Evolutionary conservation across 495 filamentous ascomycete species (phyloP), one percentile per base, ranked within the genome.

Genomic region (Ramalina intermedia): DNA sequence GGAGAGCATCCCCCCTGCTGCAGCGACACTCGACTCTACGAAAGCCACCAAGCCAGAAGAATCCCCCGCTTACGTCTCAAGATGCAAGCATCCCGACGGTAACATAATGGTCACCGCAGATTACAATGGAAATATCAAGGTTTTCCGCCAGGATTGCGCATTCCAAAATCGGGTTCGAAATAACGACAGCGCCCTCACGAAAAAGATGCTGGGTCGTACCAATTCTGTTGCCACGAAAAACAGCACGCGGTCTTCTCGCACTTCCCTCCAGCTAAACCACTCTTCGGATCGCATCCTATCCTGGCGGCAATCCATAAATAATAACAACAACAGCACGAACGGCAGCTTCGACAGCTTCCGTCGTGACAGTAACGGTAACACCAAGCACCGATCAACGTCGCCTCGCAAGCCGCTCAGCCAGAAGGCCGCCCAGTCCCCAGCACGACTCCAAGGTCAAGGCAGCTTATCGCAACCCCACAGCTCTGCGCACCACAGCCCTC

Each of bases 51-150:
- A 63, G 46, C 69, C 74, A 1, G 72, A 76, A 53, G 73, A 79
- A 51, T 76, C 75, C 9, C 81, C 82, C 0, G 73, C 78, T 3
- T 94, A 89, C 58, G 65, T 91, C 18, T 70, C 82, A 6, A 76
- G 90, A 4, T 80, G 78, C 13, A 71, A 67, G 16, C 93, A 99
- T 60, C 72, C 70, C 5, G 84, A 82, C 52, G 91, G 91, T 26
- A 84, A 95, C 57, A 95, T 99, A 55, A 81, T 99, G 48, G 78
- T 96, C 48, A 88, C 88, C 0, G 87, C 91, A 13, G 89, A 95
- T 58, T 87, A 86, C 55, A 75, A 76, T 7, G 91, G 91, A 46
- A 74, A 76, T 37, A 93, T 99, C 63, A 94, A 95, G 61, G 80
- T 96, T 4, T 94, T 95, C 58, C 79, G 91, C 6, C 89, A 95